A percentile compares a stretch with the other conserved stretches of the same genome.
Evolutionary conservation across 345 rosid species (phyloP).

Genomic region (Durio zibethinus): DNA sequence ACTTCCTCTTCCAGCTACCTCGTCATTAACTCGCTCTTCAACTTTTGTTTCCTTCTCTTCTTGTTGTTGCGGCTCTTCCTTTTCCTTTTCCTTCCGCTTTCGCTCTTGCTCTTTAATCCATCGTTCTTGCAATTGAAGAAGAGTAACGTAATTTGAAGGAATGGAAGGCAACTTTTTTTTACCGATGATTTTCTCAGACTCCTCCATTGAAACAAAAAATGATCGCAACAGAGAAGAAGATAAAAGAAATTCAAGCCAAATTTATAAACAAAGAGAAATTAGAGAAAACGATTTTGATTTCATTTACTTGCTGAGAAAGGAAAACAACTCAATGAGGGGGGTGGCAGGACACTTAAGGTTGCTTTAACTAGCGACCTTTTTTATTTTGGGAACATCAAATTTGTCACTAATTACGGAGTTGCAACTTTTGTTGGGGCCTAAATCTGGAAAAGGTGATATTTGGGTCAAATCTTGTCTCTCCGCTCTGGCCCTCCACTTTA

Average conservation of each 20-base stretch:
- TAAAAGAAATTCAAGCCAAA: neutral
- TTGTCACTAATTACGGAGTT: neutral
- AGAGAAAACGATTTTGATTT: neutral
- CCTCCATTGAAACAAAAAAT: constrained; percentile 14
- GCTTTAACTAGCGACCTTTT: neutral
- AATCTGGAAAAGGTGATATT: too few species aligned
- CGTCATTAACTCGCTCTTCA: neutral
- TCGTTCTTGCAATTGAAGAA: constrained; percentile 22
- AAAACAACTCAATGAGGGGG: neutral
- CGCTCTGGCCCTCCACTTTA: too few species aligned
- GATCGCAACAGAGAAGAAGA: neutral
- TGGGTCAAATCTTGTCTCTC: neutral
- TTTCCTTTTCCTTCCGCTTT: constrained; percentile 1
- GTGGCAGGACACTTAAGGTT: neutral
- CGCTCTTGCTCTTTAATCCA: constrained; percentile 7
- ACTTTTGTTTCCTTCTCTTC: neutral
- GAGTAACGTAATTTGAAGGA: constrained; percentile 22
- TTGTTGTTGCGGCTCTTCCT: neutral
- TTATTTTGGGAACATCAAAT: neutral
- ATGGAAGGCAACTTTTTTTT: constrained; percentile 12
- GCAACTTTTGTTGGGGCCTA: neutral
- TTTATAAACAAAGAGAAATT: neutral
- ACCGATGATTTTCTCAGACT: neutral
- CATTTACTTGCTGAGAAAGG: neutral
- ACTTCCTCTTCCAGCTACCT: neutral